Evolutionary conservation across 2,329 filamentous ascomycete genomes (phyloP), one percentile per base, ranked within the genome.

Genomic region (Diaporthe aspalathi): DNA sequence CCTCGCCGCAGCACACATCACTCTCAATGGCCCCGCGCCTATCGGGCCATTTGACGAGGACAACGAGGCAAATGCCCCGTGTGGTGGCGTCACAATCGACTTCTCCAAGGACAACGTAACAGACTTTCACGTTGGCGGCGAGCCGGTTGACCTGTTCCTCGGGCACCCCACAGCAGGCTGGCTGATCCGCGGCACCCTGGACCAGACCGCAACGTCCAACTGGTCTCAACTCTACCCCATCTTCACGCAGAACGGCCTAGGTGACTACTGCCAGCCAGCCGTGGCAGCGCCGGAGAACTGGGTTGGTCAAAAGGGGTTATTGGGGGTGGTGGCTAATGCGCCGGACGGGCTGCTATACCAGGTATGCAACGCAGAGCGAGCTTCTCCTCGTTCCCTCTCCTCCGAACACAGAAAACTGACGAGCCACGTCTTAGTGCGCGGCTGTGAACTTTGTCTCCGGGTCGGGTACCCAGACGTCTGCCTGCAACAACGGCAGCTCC

Each of bases 181-280:
- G 85, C 82, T 91, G 20, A 87, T 89, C 81, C 88, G 89, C 73
- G 86, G 84, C 73, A 90, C 88, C 16, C 81, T 85, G 24, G 88
- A 89, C 75, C 75, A 81, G 60, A 81, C 81, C 14, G 85, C 83
- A 53, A 76, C 77, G 54, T 80, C 81, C 24, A 85, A 85, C 76
- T 91, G 89, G 89, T 84, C 86, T 32, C 81, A 89, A 76, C 76
- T 89, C 65, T 87, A 84, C 76, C 86, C 85, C 38, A 84, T 88
- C 67, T 80, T 89, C 43, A 77, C 82, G 75, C 88, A 91, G 79
- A 86, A 79, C 68, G 88, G 88, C 20, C 79, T 86, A 2, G 88
- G 89, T 68, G 78, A 80, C 63, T 89, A 87, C 74, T 91, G 89
- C 79, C 78, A 86, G 75, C 84, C 85, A 0, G 74, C 76, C 5